Base-by-base conservation (phyloP, 2,329 filamentous ascomycete genomes). In the Nothopassalora personata region DNA sequence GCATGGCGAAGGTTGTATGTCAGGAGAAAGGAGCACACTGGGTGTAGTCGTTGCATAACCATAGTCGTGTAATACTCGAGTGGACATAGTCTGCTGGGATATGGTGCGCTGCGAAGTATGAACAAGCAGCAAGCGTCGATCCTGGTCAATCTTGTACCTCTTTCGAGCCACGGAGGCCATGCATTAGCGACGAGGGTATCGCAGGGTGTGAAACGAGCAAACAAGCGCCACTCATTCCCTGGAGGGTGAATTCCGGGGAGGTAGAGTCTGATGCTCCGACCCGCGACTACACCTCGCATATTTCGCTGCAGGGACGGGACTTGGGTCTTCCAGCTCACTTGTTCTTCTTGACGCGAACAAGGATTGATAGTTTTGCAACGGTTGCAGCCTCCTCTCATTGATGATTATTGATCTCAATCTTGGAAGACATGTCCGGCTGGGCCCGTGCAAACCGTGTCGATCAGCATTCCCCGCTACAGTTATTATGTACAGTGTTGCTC, bases 131-230 rank as follows among this genome's bases (percentile, higher is more conserved):
- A 18, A 43, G 39, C 13, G 39, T n/a, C 39, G 39, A 43, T 18
- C 39, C 39, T 18, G 39, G 39, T 13, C 36, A 43, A 43, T 43
- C 36, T 43, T 43, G 36, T 43, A 5, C 15, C 30, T 23, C 30
- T 53, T 53, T 19, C 7, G 31, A 36, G 50, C 50, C 31, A 53
- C 31, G 50, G 50, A 53, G 50, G 31, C 50, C 30, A 36, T 53
- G 50, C 50, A 53, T 53, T 53, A 53, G 50, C 23, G 50, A 15
- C 50, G 2, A 34, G 50, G 50, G 27, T 53, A 43, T 43, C 10
- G 36, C 36, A 43, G 36, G 5, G 36, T n/a, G 36, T 43, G 50
- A 53, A 34, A 23, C 23, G 23, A 23, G 23, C 23, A 23, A 23
- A 53, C 50, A 53, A 36, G 31, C 30, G 50, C 50, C 30, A 53